Conservation (phyloP, 176 grass and related monocot genomes). For the Oryza meridionalis region DNA sequence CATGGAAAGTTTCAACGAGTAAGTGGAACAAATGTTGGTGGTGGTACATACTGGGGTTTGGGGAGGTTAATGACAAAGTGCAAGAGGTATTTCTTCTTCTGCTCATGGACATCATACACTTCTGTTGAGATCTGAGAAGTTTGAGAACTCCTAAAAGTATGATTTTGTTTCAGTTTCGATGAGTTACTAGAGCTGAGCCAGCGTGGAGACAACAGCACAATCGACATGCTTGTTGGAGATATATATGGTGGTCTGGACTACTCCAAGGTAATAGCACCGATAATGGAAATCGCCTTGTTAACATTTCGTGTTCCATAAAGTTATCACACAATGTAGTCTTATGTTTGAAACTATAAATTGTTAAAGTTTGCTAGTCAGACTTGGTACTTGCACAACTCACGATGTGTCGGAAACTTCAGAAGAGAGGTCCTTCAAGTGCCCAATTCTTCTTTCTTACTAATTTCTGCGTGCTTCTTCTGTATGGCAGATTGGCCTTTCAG, state of each 20-base stretch:
- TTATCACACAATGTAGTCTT: constrained; percentile 1
- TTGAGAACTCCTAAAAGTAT: constrained; percentile 26
- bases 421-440: not conserved
- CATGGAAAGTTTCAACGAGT: constrained; percentile 96
- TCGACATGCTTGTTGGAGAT: constrained; percentile 99
- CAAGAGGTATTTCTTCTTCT: constrained; percentile 71
- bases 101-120: constrained; percentile 15
- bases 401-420: constrained; percentile 10
- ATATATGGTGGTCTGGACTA: constrained; percentile 98
- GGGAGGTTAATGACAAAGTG: constrained; percentile 96
- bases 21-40: constrained; percentile 98
- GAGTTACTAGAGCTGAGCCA: constrained; percentile 98
- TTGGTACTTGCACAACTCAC: constrained; percentile 16
- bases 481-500: constrained; percentile 93
- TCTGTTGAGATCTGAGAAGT: constrained; percentile 16
- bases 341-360: constrained; percentile 5
- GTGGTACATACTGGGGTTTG: constrained; percentile 95
- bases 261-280: constrained; percentile 68
- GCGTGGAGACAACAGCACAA: constrained; percentile 81
- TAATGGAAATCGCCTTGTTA: constrained; percentile 16
- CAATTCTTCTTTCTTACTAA: constrained; percentile 33
- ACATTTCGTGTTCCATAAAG: constrained; percentile 15
- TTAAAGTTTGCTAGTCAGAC: constrained; percentile 16
- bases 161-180: constrained; percentile 80
- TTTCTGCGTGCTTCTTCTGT: constrained; percentile 33